Base-by-base conservation (phyloP, 225 moss, liverwort and hornwort genomes). In the Anthoceros angustus region DNA sequence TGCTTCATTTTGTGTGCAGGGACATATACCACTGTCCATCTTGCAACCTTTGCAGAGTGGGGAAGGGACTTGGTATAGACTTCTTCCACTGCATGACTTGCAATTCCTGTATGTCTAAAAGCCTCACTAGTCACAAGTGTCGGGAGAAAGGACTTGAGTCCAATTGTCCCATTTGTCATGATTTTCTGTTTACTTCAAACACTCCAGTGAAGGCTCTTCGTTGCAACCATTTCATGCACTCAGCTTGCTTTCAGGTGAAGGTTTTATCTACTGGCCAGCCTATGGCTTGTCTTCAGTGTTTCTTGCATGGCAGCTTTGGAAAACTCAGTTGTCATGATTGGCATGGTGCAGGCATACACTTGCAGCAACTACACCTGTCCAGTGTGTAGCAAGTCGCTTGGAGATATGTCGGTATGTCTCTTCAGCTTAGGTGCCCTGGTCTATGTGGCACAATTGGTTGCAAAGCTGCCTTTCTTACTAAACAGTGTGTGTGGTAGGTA, bases 191-290 rank as follows among this genome's bases (percentile, higher is more conserved):
- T 61, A 95, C 94, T 24, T 94, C 94, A 20, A 95, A 83, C 65
- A 88, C 90, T 39, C 94, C 94, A 71, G 82, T 90, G 40, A 95
- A 90, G 80, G 94, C 84, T 61, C 86, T 95, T 73, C 94, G 90
- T n/a, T 95, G 94, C 72, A 90, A 87, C 70, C 94, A 95, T 73
- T 95, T 88, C 75, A 95, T 95, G 94, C 94, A 95, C 77, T 95
- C 94, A 73, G 85, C 84, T 66, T 95, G 94, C 72, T 95, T 95
- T 63, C 80, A 86, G 86, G 93, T 94, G 26, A 11, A 10, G 39
- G 39, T 18, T 45, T 67, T 67, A 42, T 43, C 18, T 10, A 21
- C 42, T 42, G 12, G n/a, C 21, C 41, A 42, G 16, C 39, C 5
- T 65, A 10, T 18, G 39, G 7, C 2, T 42, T 14, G 5, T 25